These are phyloP conservation scores for Strigomonas galati DNA, from an alignment of 208 protist genomes.

Conservation along the genomic window DNA sequence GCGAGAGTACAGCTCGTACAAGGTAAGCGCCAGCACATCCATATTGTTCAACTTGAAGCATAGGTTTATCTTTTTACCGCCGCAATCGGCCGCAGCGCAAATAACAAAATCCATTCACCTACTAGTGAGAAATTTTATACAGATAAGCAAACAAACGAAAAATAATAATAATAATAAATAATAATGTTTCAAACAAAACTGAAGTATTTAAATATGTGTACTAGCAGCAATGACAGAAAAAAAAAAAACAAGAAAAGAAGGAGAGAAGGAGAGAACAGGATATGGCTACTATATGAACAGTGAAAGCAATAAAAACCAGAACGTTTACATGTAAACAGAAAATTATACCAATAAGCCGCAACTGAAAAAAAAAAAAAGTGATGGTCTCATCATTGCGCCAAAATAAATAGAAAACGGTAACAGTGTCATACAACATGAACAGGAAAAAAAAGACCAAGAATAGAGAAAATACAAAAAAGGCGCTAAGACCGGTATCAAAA, in stretches of 20 bases:
- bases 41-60: not conserved
- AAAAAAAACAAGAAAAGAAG: slow-evolving; percentile 18
- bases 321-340: too few species aligned
- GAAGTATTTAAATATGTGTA: not conserved
- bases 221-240: not conserved
- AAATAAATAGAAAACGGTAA: not conserved
- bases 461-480: not conserved
- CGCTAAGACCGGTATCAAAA: not conserved
- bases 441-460: not conserved
- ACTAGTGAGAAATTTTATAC: not conserved
- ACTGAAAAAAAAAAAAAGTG: too few species aligned
- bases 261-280: not conserved
- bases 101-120: slow-evolving; percentile 46
- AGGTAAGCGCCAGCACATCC: not conserved
- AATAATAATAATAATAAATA: slow-evolving; percentile 8
- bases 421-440: not conserved
- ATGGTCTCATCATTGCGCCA: too few species aligned
- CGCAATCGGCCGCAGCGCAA: slow-evolving; percentile 60
- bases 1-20: not conserved
- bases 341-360: too few species aligned
- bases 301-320: too few species aligned
- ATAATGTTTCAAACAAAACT: slow-evolving; percentile 15
- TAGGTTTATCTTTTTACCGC: slow-evolving; percentile 68
- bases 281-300: too few species aligned
- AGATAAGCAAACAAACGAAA: slow-evolving; percentile 1